Evolutionary conservation across 106 monocot species (phyloP).

Genomic region (Dendrobium catenatum): DNA sequence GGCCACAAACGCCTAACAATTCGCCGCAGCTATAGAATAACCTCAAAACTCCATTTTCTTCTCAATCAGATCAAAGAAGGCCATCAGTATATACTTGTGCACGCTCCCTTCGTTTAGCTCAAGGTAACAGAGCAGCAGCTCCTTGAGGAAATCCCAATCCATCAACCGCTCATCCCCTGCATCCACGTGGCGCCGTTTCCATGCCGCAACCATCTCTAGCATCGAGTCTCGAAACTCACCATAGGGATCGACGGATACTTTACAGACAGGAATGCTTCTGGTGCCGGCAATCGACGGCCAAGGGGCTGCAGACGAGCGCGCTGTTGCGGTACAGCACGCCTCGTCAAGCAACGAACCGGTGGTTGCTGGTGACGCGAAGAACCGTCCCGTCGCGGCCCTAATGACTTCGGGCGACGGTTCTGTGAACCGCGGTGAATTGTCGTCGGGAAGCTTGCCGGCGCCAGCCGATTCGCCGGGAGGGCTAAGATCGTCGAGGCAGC

Average conservation of each 20-base stretch:
- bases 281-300: neutral
- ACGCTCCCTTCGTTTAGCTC: slow-evolving; percentile 26
- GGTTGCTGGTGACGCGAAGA: slow-evolving; percentile 25
- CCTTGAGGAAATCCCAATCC: slow-evolving; percentile 38
- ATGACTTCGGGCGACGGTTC: neutral
- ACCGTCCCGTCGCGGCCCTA: slow-evolving; percentile 9
- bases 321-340: too few relatives aligned
- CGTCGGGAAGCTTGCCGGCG: neutral
- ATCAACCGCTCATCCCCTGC: neutral
- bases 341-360: neutral
- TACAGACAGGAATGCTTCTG: slow-evolving; percentile 22
- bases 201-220: slow-evolving; percentile 50
- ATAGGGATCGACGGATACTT: slow-evolving; percentile 20
- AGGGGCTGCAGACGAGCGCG: neutral
- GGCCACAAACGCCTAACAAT: too few relatives aligned
- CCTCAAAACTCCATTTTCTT: slow-evolving; percentile 9
- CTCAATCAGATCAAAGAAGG: slow-evolving; percentile 18
- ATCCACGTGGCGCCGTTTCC: neutral
- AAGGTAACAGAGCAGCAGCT: slow-evolving; percentile 32
- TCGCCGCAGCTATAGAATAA: neutral
- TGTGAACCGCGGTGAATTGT: neutral
- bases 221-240: slow-evolving; percentile 47
- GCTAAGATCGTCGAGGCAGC: too few relatives aligned
- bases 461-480: neutral
- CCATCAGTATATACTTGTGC: slow-evolving; percentile 20